Base-by-base conservation (phyloP, 73 alveolate genomes). In the Blepharisma japonicum region DNA sequence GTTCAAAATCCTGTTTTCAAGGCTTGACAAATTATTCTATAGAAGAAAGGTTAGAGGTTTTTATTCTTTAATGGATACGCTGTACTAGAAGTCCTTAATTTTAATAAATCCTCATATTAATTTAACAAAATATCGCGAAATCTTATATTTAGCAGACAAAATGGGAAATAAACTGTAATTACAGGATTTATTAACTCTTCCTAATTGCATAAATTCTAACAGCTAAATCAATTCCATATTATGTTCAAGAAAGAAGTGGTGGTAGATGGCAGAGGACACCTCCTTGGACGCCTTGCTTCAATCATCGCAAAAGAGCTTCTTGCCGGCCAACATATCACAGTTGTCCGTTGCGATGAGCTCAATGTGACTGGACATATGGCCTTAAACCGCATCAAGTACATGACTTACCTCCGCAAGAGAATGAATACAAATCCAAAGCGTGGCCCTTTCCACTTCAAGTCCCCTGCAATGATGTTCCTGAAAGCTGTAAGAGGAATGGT, bases 221-320 rank as follows among this genome's bases (percentile, higher is more conserved):
- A 32, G 3, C 42, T 32, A 77, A 45, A 80, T 85, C 42, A 32
- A 32, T 32, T 32, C 42, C 42, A 32, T 32, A 32, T 32, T 80
- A 95, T 95, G 99, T 94, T 93, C 88, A 96, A 92, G 89, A 90
- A 90, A 89, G 94, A 88, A 74, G 85, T 97, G 55, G 97, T 97
- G 77, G 91, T 97, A 55, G 99, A 97, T 86, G 97, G 98, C 83
- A 90, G 95, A 78, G 99, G 99, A 74, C 99, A 97, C 93, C 81
- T 97, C 81, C 81, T 97, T 78, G 99, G 99, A n/a, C 95, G 99
- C 80, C 92, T 97, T 70, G 99, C 99, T 32, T 90, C 99, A 6
- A 82, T 86, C 56, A 91, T 97, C 77, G 99, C 99, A 39, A 97
- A 97, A 90, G 98, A 91, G 87, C 89, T 93, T 71, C 88, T 87